These are phyloP conservation scores for Penicillium verhagenii DNA, from an alignment of 495 filamentous ascomycete genomes.

Conservation along the genomic window DNA sequence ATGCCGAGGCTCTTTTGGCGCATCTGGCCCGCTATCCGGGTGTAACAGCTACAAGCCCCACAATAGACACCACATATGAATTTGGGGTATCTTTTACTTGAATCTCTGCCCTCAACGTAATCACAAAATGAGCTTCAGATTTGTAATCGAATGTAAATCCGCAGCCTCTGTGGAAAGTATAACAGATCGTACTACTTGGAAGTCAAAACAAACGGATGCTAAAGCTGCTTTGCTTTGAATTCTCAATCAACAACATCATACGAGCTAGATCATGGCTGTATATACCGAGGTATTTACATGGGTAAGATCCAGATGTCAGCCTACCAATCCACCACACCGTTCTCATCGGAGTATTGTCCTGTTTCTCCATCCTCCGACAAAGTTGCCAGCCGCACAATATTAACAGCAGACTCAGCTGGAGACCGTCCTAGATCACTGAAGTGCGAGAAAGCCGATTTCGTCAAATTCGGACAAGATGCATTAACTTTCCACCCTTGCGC, in stretches of 20 bases:
- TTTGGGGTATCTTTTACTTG: constrained; percentile 15
- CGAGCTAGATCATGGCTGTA: neutral
- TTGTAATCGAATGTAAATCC: no score
- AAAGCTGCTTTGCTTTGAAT: no score
- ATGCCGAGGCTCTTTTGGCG: constrained; percentile 29
- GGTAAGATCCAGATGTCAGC: no score
- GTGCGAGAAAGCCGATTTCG: constrained; percentile 19
- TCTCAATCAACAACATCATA: no score
- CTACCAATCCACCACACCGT: constrained; percentile 25
- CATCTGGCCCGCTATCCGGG: constrained; percentile 8
- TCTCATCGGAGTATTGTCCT: constrained; percentile 21
- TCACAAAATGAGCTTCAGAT: neutral
- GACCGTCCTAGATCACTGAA: constrained; percentile 12
- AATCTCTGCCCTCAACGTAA: no score
- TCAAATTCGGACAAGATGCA: constrained; percentile 26
- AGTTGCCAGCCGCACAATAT: constrained; percentile 26
- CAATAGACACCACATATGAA: neutral
- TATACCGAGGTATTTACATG: neutral
- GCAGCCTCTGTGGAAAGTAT: no score
- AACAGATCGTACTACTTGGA: neutral
- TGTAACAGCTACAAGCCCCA: neutral
- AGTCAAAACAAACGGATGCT: neutral
- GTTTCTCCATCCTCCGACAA: constrained; percentile 24
- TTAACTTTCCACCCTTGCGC: constrained; percentile 29
- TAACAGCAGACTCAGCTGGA: constrained; percentile 23